A percentile compares a stretch with the other conserved stretches of the same genome.
phyloP scores from a whole-genome alignment of 176 grass and related monocot genomes.

The Aegilops longissima region DNA sequence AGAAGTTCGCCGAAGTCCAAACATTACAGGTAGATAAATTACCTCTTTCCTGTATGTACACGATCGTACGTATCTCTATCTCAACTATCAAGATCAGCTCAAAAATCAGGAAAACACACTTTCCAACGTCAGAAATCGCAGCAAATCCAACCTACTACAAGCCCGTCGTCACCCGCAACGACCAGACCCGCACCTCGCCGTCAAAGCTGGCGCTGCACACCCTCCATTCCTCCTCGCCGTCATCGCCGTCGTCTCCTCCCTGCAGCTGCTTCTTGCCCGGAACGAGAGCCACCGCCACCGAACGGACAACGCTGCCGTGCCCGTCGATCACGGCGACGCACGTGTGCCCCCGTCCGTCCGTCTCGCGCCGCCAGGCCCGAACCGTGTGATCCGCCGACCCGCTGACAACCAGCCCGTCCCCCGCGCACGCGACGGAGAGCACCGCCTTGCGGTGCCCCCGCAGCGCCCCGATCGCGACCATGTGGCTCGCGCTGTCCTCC shows the following conservation, averaged over 20 bases:
- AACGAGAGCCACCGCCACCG: slow-evolving; percentile 38
- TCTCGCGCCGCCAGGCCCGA: slow-evolving; percentile 62
- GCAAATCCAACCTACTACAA: slow-evolving; percentile 31
- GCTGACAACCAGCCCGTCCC: slow-evolving; percentile 63
- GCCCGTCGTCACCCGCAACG: slow-evolving; percentile 47
- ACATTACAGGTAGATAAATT: neutral
- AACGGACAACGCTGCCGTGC: slow-evolving; percentile 50
- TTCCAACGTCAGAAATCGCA: slow-evolving; percentile 24
- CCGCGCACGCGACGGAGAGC: slow-evolving; percentile 62
- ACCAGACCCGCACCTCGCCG: slow-evolving; percentile 75
- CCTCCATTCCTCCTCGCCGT: slow-evolving; percentile 47
- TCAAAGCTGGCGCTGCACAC: slow-evolving; percentile 81
- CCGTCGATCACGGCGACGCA: slow-evolving; percentile 69
- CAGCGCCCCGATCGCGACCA: slow-evolving; percentile 61
- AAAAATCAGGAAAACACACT: neutral
- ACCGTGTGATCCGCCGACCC: slow-evolving; percentile 78
- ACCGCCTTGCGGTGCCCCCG: slow-evolving; percentile 69
- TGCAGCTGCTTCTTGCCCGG: neutral
- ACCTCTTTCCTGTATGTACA: neutral
- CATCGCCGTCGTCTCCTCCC: neutral
- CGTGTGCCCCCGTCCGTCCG: slow-evolving; percentile 40
- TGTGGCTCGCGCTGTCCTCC: slow-evolving; percentile 73
- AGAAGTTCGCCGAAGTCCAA: neutral
- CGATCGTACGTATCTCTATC: neutral
- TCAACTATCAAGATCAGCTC: neutral